A percentile compares a stretch with the other conserved stretches of the same genome.
phyloP scores from a whole-genome alignment of 2,329 filamentous ascomycete genomes.

The Balansia obtecta region DNA sequence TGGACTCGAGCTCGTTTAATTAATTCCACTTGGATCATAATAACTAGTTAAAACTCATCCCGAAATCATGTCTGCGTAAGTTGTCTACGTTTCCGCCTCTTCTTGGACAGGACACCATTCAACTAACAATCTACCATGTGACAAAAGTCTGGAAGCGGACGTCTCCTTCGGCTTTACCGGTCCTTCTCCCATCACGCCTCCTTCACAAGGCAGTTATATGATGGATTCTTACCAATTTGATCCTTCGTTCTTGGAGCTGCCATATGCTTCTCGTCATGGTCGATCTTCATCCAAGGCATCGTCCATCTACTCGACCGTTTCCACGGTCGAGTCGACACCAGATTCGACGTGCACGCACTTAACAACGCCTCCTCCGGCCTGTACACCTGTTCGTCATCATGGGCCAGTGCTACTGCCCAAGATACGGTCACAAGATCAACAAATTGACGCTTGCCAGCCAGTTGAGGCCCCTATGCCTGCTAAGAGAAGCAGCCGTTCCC shows the following conservation, averaged over 20 bases:
- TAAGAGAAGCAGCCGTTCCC: neutral
- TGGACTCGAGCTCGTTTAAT: conserved; percentile 8
- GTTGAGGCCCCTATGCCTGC: conserved; percentile 3
- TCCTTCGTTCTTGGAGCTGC: conserved; percentile 41
- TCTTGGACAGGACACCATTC: neutral
- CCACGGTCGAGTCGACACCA: conserved; percentile 38
- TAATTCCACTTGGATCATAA: neutral
- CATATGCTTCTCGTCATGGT: conserved; percentile 41
- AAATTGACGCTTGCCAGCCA: conserved; percentile 37
- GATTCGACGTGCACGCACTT: conserved; percentile 57
- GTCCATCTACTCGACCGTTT: conserved; percentile 50
- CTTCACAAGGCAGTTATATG: conserved; percentile 12
- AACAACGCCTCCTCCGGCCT: conserved; percentile 52
- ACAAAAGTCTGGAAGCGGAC: conserved; percentile 45
- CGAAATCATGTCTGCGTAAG: conserved; percentile 7
- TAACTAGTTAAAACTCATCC: neutral
- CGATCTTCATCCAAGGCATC: conserved; percentile 54
- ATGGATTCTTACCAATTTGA: conserved; percentile 38
- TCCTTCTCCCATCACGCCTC: conserved; percentile 21
- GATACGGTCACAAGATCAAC: conserved; percentile 75
- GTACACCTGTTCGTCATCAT: conserved; percentile 64
- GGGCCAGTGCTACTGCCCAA: conserved; percentile 73
- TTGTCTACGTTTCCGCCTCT: neutral
- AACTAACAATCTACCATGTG: conserved; percentile 1
- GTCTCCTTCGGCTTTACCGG: conserved; percentile 51